Evolutionary conservation across 2,329 filamentous ascomycete genomes (phyloP).

Genomic region (Fusarium sp.): DNA sequence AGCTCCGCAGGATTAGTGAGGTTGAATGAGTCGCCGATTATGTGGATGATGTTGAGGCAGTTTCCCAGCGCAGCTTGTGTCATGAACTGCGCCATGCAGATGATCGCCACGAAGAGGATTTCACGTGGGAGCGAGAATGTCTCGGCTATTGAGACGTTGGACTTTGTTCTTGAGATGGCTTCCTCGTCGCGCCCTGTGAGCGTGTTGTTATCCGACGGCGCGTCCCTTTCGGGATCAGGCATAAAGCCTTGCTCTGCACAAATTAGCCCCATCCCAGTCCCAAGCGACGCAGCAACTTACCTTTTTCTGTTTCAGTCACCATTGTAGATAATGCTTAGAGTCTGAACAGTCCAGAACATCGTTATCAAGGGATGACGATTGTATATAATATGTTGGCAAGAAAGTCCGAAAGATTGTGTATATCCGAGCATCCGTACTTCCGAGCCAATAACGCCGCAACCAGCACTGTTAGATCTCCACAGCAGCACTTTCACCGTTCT

Average conservation of each 20-base stretch:
- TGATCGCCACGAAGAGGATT: conserved; percentile 30
- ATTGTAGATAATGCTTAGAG: not conserved
- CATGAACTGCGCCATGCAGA: conserved; percentile 40
- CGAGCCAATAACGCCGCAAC: not conserved
- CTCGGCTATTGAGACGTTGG: conserved; percentile 33
- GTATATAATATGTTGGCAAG: conserved; percentile 10
- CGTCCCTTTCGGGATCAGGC: conserved; percentile 12
- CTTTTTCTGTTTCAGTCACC: conserved; percentile 12
- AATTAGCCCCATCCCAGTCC: not conserved
- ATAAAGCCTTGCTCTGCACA: conserved; percentile 1
- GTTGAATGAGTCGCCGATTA: conserved; percentile 34
- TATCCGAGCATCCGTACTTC: conserved; percentile 21
- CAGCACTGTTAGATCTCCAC: not conserved
- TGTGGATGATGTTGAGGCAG: conserved; percentile 35
- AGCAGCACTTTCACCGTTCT: not conserved
- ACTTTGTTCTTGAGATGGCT: conserved; percentile 31
- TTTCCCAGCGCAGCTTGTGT: conserved; percentile 37
- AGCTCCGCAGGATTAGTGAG: conserved; percentile 33
- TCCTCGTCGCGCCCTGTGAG: conserved; percentile 24
- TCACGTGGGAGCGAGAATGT: conserved; percentile 27
- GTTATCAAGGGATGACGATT: not conserved
- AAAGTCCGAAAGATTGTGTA: not conserved
- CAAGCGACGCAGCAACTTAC: not conserved
- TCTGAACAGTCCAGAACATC: not conserved
- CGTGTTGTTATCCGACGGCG: conserved; percentile 18